Conservation (phyloP, 108 stramenopile genomes). For the Epipyxis sp. region DNA sequence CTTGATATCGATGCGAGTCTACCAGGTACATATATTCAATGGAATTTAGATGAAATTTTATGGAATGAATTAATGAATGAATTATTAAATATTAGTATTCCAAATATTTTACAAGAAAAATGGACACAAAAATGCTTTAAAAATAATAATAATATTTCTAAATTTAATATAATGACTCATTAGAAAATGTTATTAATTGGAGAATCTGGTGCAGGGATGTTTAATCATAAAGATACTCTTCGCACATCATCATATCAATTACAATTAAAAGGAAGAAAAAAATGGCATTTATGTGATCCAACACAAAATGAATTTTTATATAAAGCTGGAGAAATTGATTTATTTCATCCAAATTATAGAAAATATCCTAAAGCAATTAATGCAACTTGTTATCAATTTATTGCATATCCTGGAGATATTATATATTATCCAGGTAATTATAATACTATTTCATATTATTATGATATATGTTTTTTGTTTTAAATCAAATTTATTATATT, state of each 20-base stretch:
- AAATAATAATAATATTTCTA: neutral
- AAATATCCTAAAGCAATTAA: neutral
- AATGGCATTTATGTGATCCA: conserved; percentile 17
- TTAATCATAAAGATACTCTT: conserved; percentile 3
- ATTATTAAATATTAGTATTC: conserved; percentile 2
- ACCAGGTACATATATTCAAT: conserved; percentile 26
- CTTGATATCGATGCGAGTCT: conserved; percentile 24
- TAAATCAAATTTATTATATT: no score
- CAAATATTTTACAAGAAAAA: neutral
- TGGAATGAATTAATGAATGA: neutral
- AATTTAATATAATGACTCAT: conserved; percentile 13
- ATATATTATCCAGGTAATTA: conserved; percentile 9
- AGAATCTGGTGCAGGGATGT: conserved; percentile 11
- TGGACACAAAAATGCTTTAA: neutral
- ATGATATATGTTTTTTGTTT: no score
- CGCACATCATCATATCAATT: conserved; percentile 16
- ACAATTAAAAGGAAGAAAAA: conserved; percentile 22
- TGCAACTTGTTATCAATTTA: neutral
- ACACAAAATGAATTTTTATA: conserved; percentile 15
- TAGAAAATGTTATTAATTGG: conserved; percentile 10
- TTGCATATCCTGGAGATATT: conserved; percentile 12
- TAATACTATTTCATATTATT: no score
- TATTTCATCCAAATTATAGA: conserved; percentile 21
- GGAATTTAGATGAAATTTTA: conserved; percentile 27
- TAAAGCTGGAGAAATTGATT: conserved; percentile 17